Percentiles rank a stretch among this genome's conserved stretches.
Evolutionary conservation across 2,329 filamentous ascomycete species (phyloP).

Genomic region (Sarocladium kiliense): DNA sequence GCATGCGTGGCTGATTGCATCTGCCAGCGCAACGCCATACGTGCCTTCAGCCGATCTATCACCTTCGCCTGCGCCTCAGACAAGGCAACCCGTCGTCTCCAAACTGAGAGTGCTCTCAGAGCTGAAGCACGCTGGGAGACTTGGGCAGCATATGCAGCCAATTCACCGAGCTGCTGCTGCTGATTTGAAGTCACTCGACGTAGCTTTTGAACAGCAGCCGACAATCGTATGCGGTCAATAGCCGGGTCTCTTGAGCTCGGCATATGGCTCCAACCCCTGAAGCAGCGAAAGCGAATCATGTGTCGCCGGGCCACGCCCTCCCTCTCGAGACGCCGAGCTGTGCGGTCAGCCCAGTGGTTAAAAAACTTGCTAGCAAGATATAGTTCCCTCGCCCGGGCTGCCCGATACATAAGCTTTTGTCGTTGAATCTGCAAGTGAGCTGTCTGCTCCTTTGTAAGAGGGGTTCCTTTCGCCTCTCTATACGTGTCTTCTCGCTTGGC

Average conservation of each 20-base stretch:
- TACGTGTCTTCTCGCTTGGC: not conserved
- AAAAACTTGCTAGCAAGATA: constrained; percentile 44
- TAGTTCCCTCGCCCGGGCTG: constrained; percentile 58
- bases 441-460: not conserved
- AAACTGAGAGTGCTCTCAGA: not conserved
- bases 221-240: constrained; percentile 23
- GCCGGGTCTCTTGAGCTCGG: constrained; percentile 24
- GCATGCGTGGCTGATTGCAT: constrained; percentile 14
- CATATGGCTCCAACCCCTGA: constrained; percentile 29
- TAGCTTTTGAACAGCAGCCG: constrained; percentile 27
- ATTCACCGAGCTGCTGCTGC: constrained; percentile 15
- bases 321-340: constrained; percentile 59
- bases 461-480: not conserved
- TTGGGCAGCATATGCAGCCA: not conserved
- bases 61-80: not conserved
- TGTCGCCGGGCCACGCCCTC: constrained; percentile 66
- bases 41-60: not conserved
- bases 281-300: constrained; percentile 54
- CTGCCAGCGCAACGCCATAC: not conserved
- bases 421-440: not conserved
- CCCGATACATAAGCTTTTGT: constrained; percentile 38
- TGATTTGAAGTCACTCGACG: constrained; percentile 20
- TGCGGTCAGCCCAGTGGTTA: constrained; percentile 57
- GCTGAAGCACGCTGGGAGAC: not conserved
- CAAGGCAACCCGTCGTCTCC: not conserved